Percentiles rank a stretch among this genome's conserved stretches.
These are phyloP conservation scores for Arabidopsis thaliana DNA, from an alignment of 345 rosid genomes.

Conservation along the genomic window TAIR10.1 NC_003074.8:21133001-21133500, in stretches of 20 bases:
- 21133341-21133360: conserved; percentile 21
- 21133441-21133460: not conserved
- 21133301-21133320: conserved; percentile 1
- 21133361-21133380: conserved; percentile 28
- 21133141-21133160: not conserved
- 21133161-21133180: not conserved
- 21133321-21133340: conserved; percentile 19
- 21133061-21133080: not conserved
- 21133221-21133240: no score
- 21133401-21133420: conserved; percentile 16
- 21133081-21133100: not conserved
- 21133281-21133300: conserved; percentile 17
- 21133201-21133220: no score
- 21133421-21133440: conserved; percentile 11
- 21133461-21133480: conserved; percentile 23
- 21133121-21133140: not conserved
- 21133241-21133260: not conserved
- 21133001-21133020: conserved; percentile 26
- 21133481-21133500: conserved; percentile 18
- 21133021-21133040: conserved; percentile 2
- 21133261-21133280: conserved; percentile 2
- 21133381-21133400: conserved; percentile 1
- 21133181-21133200: not conserved
- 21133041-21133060: conserved; percentile 6
- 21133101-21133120: not conserved